Percentiles rank a stretch among this genome's conserved stretches.
Evolutionary conservation across 495 filamentous ascomycete species (phyloP).

Genomic region (Cercophora scortea): DNA sequence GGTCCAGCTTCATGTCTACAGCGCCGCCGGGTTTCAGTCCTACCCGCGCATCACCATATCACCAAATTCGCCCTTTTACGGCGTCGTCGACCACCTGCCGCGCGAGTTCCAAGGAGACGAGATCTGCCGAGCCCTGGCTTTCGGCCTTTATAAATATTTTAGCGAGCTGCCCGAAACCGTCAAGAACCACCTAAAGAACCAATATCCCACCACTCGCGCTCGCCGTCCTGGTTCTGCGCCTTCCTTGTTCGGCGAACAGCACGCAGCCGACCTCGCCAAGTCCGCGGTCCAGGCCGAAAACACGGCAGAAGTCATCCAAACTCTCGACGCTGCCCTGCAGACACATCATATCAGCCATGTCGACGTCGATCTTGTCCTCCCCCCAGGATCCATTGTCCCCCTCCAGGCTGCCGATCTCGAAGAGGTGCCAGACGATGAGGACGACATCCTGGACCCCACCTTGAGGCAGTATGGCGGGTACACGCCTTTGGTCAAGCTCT

Average conservation of each 20-base stretch:
- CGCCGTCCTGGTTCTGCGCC: conserved; percentile 51
- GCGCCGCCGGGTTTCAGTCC: conserved; percentile 75
- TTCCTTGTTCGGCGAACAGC: conserved; percentile 77
- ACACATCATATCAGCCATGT: conserved; percentile 73
- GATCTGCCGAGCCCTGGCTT: conserved; percentile 78
- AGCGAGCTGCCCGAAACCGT: conserved; percentile 70
- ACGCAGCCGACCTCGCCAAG: conserved; percentile 83
- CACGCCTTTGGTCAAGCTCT: conserved; percentile 60
- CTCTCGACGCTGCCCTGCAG: conserved; percentile 63
- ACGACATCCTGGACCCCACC: conserved; percentile 51
- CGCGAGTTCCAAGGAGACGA: conserved; percentile 91
- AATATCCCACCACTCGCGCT: conserved; percentile 37
- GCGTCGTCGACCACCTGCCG: conserved; percentile 84
- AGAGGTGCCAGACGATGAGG: conserved; percentile 47
- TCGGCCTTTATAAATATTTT: conserved; percentile 90
- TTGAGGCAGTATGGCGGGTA: conserved; percentile 67
- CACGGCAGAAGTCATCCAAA: conserved; percentile 58
- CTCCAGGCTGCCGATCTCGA: conserved; percentile 43
- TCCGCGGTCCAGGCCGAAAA: conserved; percentile 74
- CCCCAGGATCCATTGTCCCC: conserved; percentile 60
- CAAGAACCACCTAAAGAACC: conserved; percentile 51
- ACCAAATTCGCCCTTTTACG: conserved; percentile 89
- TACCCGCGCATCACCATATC: conserved; percentile 88
- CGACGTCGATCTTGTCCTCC: conserved; percentile 82
- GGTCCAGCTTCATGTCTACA: conserved; percentile 87